phyloP scores from a whole-genome alignment of 768 basidiomycete species.

The Pilatotrama ljubarskyi region DNA sequence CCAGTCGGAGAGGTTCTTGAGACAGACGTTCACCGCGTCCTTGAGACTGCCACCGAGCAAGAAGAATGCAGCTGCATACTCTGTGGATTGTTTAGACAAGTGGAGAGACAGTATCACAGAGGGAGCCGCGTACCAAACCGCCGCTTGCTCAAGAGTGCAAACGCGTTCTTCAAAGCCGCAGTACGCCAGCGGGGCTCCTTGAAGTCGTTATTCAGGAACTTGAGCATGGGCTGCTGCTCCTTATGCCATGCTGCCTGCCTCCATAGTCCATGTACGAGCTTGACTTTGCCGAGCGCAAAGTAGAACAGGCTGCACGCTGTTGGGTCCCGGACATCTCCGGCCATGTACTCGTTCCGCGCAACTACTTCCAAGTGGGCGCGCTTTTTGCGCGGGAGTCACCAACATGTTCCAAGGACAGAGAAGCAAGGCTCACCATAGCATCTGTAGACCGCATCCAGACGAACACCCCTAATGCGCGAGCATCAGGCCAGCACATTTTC shows the following conservation, averaged over 20 bases:
- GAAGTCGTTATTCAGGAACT: conserved; percentile 92
- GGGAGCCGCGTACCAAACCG: conserved; percentile 72
- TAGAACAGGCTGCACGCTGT: conserved; percentile 88
- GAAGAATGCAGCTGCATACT: conserved; percentile 99
- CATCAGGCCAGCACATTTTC: conserved; percentile 90
- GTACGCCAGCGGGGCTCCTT: conserved; percentile 81
- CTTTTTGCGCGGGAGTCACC: conserved; percentile 39
- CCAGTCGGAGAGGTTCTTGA: conserved; percentile 86
- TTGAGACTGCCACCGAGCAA: conserved; percentile 84
- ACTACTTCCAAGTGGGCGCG: conserved; percentile 81
- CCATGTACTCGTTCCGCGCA: conserved; percentile 92
- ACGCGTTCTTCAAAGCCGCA: conserved; percentile 96
- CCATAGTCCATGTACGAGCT: conserved; percentile 94
- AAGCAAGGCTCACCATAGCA: conserved; percentile 57
- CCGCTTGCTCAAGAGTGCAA: conserved; percentile 85
- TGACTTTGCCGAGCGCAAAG: conserved; percentile 90
- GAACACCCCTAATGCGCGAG: conserved; percentile 81
- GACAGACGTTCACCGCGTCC: conserved; percentile 89
- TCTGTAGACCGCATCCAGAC: conserved; percentile 86
- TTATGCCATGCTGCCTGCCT: conserved; percentile 92
- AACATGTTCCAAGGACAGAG: neutral
- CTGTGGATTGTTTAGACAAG: conserved; percentile 41
- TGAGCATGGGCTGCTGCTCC: conserved; percentile 87
- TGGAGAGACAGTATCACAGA: neutral
- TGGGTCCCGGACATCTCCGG: conserved; percentile 85